Evolutionary conservation across 352 stramenopile species (phyloP), one percentile per base, ranked within the genome.

Genomic region (Elongisporangium undulatum): DNA sequence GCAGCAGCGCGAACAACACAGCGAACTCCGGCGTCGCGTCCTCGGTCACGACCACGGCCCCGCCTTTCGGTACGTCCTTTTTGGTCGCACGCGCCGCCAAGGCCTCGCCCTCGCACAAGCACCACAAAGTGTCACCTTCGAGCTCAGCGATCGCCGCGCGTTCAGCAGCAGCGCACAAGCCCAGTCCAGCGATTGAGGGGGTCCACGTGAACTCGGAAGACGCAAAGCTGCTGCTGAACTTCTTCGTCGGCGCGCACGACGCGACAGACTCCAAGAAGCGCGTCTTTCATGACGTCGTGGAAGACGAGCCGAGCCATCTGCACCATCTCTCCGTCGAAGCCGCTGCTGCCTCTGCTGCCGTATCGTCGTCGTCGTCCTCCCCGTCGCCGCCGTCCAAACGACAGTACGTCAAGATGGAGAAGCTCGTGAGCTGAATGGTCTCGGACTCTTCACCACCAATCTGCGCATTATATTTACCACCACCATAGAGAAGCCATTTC

Each of bases 161-260:
- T 15, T 2, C 3, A 34, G 24, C 24, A 8, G 3, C 29, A 41
- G 29, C 29, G 4, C 29, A 10, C 62, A 72, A 52, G 39, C 61
- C 21, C 56, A 55, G 48, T 45, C 56, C 29, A 51, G 49, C 29
- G 4, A 41, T 41, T 9, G 29, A 41, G 29, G 13, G 9, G 5
- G 38, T 59, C 61, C 59, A 51, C 34, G 62, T 59, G 9, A 84
- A 85, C 59, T 76, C 75, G 26, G 84, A 91, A 73, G 81, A 93
- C 57, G 85, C 82, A 21, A 79, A 82, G 50, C 68, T 94, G 22
- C 59, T 94, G 22, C 59, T 94, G 49, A 75, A 94, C 55, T 94
- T 94, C 67, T 90, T 85, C 51, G 75, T 75, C 6, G 79, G 76
- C 39, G 82, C 79, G 13, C 62, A 91, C 45, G 78, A 84, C 38